Percentiles rank a stretch among this genome's conserved stretches.
Evolutionary conservation across 169 alveolate genomes (phyloP).

Genomic region (Cryptosporidium baileyi): DNA sequence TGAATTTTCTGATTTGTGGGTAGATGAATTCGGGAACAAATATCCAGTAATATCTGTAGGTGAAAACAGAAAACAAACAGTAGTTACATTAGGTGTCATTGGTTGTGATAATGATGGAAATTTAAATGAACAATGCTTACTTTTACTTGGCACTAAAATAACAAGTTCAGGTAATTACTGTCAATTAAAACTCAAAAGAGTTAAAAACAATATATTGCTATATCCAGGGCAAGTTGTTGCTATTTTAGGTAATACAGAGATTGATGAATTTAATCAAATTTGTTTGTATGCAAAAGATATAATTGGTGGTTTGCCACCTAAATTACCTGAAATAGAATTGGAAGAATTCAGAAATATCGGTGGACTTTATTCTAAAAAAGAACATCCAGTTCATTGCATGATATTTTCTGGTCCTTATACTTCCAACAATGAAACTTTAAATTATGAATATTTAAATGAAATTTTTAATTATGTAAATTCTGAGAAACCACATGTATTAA

Average conservation of each 20-base stretch:
- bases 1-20: constrained; percentile 41
- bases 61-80: constrained; percentile 31
- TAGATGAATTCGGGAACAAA: constrained; percentile 49
- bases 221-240: constrained; percentile 69
- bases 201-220: constrained; percentile 3
- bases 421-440: background rate
- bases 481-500: constrained; percentile 51
- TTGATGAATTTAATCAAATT: constrained; percentile 34
- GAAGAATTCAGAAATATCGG: background rate
- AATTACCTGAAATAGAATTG: background rate
- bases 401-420: constrained; percentile 62
- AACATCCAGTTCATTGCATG: constrained; percentile 58
- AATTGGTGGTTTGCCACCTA: constrained; percentile 64
- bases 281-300: constrained; percentile 49
- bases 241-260: constrained; percentile 37
- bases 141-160: constrained; percentile 29
- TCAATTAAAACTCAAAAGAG: background rate
- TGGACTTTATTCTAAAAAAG: constrained; percentile 1
- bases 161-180: constrained; percentile 23
- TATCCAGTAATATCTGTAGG: constrained; percentile 58
- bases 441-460: constrained; percentile 5
- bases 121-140: constrained; percentile 32
- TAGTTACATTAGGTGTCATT: constrained; percentile 37
- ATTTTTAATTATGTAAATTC: constrained; percentile 9
- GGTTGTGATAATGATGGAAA: constrained; percentile 65